Evolutionary conservation across 768 basidiomycete species (phyloP), one percentile per base, ranked within the genome.

Genomic region (Panus rudis): DNA sequence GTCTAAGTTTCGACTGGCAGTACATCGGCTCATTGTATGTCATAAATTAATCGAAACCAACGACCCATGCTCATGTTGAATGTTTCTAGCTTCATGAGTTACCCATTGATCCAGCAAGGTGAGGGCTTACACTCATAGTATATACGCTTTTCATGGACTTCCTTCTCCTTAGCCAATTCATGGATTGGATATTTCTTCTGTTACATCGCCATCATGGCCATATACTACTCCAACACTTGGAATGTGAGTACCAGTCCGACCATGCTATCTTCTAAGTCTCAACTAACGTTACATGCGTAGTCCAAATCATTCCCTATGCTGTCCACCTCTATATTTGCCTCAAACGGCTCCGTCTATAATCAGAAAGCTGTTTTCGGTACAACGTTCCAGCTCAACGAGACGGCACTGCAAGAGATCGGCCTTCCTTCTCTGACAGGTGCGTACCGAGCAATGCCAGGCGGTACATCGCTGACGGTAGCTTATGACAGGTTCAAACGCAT

Each of bases 1-100:
- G 72, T 25, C 45, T 84, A 31, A 75, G 76, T n/a, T 71, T 84
- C 35, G 82, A 84, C 51, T 85, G 79, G 79, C 76, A 79, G 47
- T 79, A 79, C 49, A 76, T 81, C 48, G 71, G 71, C 1, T 76
- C 76, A 13, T 27, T 22, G 52, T 58, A 30, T 16, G 58, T 52
- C n/a, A 3, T 13, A 11, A 5, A n/a, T 23, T 30, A 17, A 16
- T 35, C 35, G 30, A n/a, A 12, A 24, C 23, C 6, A n/a, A n/a
- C n/a, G n/a, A n/a, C 38, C 3, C 21, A 37, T 11, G 14, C 26
- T 44, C 11, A 45, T 14, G 6, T 25, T 39, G 2, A 35, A 24
- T 21, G 13, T 19, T 35, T 37, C 17, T 24, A 52, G 52, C n/a
- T 72, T 54, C 43, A 71, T 77, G 75, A 75, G 71, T 45, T 59